Evolutionary conservation across 176 grass and related monocot genomes (phyloP).

Genomic region (Zoysia pacifica): DNA sequence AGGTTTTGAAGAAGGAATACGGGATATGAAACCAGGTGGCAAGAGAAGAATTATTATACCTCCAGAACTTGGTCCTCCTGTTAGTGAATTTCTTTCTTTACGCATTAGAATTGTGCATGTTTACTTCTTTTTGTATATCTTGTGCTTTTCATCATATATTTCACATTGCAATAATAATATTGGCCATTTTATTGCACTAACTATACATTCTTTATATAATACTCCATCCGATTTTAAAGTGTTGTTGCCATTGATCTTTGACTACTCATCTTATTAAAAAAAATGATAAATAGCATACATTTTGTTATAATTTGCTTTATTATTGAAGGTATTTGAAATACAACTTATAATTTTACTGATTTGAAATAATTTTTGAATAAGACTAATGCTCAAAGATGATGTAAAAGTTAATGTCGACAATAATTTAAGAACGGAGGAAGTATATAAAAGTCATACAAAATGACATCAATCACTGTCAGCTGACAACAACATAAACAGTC

Average conservation of each 20-base stretch:
- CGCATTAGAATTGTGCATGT: slow-evolving; percentile 23
- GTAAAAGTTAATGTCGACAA: too few species aligned
- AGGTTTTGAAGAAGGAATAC: slow-evolving; percentile 99
- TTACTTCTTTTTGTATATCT: slow-evolving; percentile 14
- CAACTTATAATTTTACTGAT: too few species aligned
- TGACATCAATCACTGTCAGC: not conserved
- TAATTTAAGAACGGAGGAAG: too few species aligned
- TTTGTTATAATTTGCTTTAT: too few species aligned
- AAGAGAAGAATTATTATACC: slow-evolving; percentile 95
- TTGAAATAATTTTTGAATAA: too few species aligned
- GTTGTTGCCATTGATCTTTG: too few species aligned
- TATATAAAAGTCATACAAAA: not conserved
- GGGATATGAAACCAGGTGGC: slow-evolving; percentile 90
- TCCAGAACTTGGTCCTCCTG: slow-evolving; percentile 95
- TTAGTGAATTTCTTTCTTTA: slow-evolving; percentile 51
- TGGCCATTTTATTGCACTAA: not conserved
- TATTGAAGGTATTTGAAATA: too few species aligned
- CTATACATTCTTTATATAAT: not conserved
- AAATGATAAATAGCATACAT: too few species aligned
- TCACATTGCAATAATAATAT: slow-evolving; percentile 12
- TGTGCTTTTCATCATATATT: slow-evolving; percentile 6
- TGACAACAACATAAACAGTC: not conserved
- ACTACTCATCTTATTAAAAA: too few species aligned
- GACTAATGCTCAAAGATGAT: too few species aligned
- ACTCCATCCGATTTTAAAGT: too few species aligned